Evolutionary conservation across 495 filamentous ascomycete genomes (phyloP).

Genomic region (Glonium stellatum): DNA sequence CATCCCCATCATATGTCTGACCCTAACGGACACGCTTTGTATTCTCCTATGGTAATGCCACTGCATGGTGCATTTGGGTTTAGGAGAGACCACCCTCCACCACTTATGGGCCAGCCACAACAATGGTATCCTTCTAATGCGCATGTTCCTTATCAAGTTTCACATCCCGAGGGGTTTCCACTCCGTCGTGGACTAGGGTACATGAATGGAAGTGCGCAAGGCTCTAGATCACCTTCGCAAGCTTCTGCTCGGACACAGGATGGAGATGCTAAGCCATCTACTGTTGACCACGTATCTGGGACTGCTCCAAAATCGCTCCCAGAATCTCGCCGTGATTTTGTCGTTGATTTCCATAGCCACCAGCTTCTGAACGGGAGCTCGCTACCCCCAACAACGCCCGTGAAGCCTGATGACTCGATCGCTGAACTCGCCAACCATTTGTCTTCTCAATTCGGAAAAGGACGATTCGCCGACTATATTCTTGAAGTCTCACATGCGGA

Average conservation of each 20-base stretch:
- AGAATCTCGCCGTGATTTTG: not conserved
- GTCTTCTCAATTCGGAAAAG: conserved; percentile 27
- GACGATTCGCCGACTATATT: conserved; percentile 32
- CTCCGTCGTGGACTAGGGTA: not conserved
- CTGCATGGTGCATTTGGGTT: conserved; percentile 10
- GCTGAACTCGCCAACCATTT: conserved; percentile 27
- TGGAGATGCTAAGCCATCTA: not conserved
- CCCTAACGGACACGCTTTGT: conserved; percentile 15
- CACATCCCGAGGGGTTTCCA: conserved; percentile 3
- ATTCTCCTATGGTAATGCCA: conserved; percentile 14
- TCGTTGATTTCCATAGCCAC: not conserved
- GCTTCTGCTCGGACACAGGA: not conserved
- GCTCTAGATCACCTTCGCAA: not conserved
- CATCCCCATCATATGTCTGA: conserved; percentile 32
- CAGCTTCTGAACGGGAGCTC: not conserved
- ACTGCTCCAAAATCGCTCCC: not conserved
- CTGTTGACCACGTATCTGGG: no score
- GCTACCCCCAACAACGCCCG: not conserved
- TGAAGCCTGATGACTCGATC: conserved; percentile 1
- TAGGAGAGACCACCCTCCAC: conserved; percentile 7
- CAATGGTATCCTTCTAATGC: not conserved
- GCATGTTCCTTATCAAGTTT: conserved; percentile 3
- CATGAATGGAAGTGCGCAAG: not conserved
- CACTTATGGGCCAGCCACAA: conserved; percentile 1
- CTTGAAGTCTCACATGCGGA: conserved; percentile 22